Percentiles rank a stretch among this genome's conserved stretches.
Evolutionary conservation across 345 rosid genomes (phyloP).

Genomic region (Eucalyptus regnans): DNA sequence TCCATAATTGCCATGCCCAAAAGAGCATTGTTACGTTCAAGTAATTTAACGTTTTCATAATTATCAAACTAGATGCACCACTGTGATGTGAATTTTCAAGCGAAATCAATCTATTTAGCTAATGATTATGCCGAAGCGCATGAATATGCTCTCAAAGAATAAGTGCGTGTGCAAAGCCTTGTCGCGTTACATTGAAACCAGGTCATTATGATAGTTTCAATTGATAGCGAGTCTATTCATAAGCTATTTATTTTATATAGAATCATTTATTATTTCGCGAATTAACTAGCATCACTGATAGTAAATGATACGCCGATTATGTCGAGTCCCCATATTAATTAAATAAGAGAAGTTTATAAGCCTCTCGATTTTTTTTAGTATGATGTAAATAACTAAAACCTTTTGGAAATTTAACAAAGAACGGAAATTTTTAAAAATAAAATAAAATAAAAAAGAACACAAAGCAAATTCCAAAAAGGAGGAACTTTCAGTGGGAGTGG

Average conservation of each 20-base stretch:
- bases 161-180: neutral
- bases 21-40: neutral
- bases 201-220: neutral
- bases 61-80: neutral
- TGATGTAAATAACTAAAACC: neutral
- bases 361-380: neutral
- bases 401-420: neutral
- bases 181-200: neutral
- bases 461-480: neutral
- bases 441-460: rapidly evolving
- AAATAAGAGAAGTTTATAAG: neutral
- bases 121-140: neutral
- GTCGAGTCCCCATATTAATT: neutral
- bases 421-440: neutral
- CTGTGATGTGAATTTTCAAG: rapidly evolving
- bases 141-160: neutral
- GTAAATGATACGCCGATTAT: rapidly evolving
- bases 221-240: rapidly evolving
- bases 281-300: rapidly evolving
- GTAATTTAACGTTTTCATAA: neutral
- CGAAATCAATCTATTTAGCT: too few relatives aligned
- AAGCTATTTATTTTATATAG: rapidly evolving
- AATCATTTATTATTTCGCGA: neutral
- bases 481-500: neutral
- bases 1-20: neutral